Percentiles rank a stretch among this genome's conserved stretches.
Evolutionary conservation across 139 green algal species (phyloP).

Genomic region (Axilococcus clingmanii): DNA sequence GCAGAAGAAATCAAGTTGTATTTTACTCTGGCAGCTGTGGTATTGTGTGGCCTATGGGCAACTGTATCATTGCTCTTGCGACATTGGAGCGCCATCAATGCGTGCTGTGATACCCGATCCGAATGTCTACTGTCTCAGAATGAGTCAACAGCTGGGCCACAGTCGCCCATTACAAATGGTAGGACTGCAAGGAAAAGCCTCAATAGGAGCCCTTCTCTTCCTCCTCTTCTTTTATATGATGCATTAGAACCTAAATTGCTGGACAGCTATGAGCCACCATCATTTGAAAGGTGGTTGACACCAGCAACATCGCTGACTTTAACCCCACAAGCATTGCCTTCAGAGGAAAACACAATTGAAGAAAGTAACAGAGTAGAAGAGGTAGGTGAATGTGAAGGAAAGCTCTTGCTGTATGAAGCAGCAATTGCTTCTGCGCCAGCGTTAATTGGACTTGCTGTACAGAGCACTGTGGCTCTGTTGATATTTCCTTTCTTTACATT

Average conservation of each 20-base stretch:
- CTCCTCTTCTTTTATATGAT: constrained; percentile 1
- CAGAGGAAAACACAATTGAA: not conserved
- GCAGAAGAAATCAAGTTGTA: constrained; percentile 49
- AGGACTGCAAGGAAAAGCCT: not conserved
- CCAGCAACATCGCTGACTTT: not conserved
- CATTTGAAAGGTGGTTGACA: no score
- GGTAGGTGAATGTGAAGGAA: not conserved
- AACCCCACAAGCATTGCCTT: not conserved
- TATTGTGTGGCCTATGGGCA: constrained; percentile 16
- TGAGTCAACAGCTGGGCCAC: not conserved
- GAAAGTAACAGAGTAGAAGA: not conserved
- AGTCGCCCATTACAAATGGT: not conserved
- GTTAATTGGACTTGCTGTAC: constrained; percentile 34
- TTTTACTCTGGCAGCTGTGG: constrained; percentile 19
- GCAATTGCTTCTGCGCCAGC: constrained; percentile 33
- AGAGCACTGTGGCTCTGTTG: constrained; percentile 33
- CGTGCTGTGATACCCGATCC: constrained; percentile 2
- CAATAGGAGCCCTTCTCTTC: not conserved
- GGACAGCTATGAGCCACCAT: not conserved
- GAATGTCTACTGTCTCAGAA: no score
- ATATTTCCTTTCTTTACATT: constrained; percentile 76
- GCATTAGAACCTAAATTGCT: not conserved
- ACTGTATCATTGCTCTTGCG: constrained; percentile 27
- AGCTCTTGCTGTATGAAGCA: constrained; percentile 6
- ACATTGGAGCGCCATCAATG: constrained; percentile 37